Base-by-base conservation (phyloP, 306 rosid genomes). In the Cercis canadensis region DNA sequence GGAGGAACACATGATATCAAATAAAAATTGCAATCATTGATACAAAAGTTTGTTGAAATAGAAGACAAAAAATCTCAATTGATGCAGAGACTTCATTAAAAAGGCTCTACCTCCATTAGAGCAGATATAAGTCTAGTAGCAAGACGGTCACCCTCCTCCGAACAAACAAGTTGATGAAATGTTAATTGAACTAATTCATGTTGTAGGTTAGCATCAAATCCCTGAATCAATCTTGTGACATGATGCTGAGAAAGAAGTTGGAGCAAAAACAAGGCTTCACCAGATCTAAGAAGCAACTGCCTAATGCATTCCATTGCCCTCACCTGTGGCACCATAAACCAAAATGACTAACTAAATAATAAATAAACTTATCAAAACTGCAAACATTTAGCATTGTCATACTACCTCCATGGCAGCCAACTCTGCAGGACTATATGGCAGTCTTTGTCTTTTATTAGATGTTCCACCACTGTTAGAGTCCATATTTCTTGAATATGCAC, bases 351-450 rank as follows among this genome's bases (percentile, higher is more conserved):
- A 64, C 75, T 57, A 19, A 55, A 70, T 34, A 36, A 75, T 72
- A 34, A 57, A 71, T 43, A 57, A 71, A 49, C 55, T 29, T 45
- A 17, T 7, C 18, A 44, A 34, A 31, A 52, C 50, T 45, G 34
- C n/a, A 37, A 65, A 50, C 29, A 70, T 52, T 56, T 69, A 67
- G 67, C 57, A 67, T 65, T 58, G 69, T 47, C 73, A 65, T 39
- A 78, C 73, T 84, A 91, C 99, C 96, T 94, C 99, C 97, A 94
- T 86, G 81, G 99, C 99, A 73, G 99, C 96, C 81, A 94, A 83
- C 72, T 94, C 99, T 39, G 96, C 96, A 19, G 99, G 95, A 84
- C 92, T 89, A 69, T 89, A 91, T 2, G 97, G 99, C 75, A 94
- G 78, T 77, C 96, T 83, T 77, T 84, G 97, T 82, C 96, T 91